Percentiles rank a stretch among this genome's conserved stretches.
Conservation (phyloP, 306 rosid species). For the Nissolia schottii region DNA sequence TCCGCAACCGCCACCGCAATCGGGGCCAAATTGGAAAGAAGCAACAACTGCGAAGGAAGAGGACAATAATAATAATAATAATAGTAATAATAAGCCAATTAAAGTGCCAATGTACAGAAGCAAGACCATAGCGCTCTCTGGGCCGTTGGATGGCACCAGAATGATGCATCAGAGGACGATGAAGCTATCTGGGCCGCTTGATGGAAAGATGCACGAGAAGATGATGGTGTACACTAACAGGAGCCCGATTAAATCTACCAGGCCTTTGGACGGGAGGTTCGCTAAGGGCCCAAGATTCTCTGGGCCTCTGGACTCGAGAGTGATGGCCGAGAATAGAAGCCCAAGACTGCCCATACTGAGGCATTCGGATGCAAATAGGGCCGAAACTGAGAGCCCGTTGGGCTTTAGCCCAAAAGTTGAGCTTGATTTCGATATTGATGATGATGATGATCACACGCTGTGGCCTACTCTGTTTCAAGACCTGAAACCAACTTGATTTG, state of each 20-base stretch:
- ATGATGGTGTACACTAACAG: constrained; percentile 32
- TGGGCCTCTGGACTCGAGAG: constrained; percentile 40
- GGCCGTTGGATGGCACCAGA: constrained; percentile 94
- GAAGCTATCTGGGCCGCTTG: constrained; percentile 76
- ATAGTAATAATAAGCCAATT: no score
- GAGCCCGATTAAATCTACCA: constrained; percentile 34
- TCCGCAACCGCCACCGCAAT: not conserved
- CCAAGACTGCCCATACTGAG: constrained; percentile 26
- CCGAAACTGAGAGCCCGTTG: constrained; percentile 43
- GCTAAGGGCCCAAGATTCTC: constrained; percentile 51
- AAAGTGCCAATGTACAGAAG: constrained; percentile 20
- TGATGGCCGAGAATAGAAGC: constrained; percentile 26
- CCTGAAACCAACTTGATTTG: constrained; percentile 69
- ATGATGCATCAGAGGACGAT: constrained; percentile 32
- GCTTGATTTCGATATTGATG: constrained; percentile 28
- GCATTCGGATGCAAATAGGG: constrained; percentile 18
- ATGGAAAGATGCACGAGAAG: constrained; percentile 55
- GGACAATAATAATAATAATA: no score
- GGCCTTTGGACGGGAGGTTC: constrained; percentile 33
- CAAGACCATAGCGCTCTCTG: constrained; percentile 60
- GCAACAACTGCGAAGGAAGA: constrained; percentile 21
- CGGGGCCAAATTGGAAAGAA: constrained; percentile 33
- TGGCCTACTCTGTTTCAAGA: constrained; percentile 86
- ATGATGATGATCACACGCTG: constrained; percentile 55
- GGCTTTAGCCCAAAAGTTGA: constrained; percentile 39